Evolutionary conservation across 495 filamentous ascomycete genomes (phyloP).

Genomic region (Neurospora tetrasperma): DNA sequence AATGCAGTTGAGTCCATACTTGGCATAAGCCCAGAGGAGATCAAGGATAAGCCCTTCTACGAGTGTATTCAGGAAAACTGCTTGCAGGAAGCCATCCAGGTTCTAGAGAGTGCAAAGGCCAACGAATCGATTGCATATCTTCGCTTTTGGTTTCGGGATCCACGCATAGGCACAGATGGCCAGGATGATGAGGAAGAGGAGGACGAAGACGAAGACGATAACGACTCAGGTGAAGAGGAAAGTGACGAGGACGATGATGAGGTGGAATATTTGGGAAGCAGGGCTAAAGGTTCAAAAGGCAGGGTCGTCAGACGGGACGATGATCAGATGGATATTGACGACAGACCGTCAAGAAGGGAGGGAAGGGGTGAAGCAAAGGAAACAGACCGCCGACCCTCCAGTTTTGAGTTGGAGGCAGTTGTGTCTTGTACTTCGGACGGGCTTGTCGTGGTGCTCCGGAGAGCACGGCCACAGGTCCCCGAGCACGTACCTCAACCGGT

Average conservation of each 20-base stretch:
- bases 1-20: constrained; percentile 62
- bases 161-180: constrained; percentile 34
- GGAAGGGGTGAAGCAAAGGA: not conserved
- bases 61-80: constrained; percentile 72
- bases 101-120: constrained; percentile 76
- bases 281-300: constrained; percentile 17
- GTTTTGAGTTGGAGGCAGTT: constrained; percentile 71
- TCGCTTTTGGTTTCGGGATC: constrained; percentile 80
- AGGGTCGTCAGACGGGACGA: constrained; percentile 5
- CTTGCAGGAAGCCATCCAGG: constrained; percentile 61
- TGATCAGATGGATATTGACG: constrained; percentile 28
- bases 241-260: constrained; percentile 7
- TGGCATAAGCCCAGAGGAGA: constrained; percentile 53
- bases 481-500: constrained; percentile 37
- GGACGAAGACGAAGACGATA: constrained; percentile 21
- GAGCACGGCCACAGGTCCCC: constrained; percentile 61
- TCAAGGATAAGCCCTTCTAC: constrained; percentile 67
- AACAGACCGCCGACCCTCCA: not conserved
- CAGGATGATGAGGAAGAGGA: constrained; percentile 24
- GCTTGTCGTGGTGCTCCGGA: constrained; percentile 71
- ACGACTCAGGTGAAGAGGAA: constrained; percentile 21
- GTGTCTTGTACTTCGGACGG: constrained; percentile 87
- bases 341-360: not conserved
- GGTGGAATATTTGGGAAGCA: not conserved
- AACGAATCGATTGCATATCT: constrained; percentile 91